These are phyloP conservation scores for Macadamia tetraphylla DNA, from an alignment of 164 flowering plant species.

Conservation along the genomic window DNA sequence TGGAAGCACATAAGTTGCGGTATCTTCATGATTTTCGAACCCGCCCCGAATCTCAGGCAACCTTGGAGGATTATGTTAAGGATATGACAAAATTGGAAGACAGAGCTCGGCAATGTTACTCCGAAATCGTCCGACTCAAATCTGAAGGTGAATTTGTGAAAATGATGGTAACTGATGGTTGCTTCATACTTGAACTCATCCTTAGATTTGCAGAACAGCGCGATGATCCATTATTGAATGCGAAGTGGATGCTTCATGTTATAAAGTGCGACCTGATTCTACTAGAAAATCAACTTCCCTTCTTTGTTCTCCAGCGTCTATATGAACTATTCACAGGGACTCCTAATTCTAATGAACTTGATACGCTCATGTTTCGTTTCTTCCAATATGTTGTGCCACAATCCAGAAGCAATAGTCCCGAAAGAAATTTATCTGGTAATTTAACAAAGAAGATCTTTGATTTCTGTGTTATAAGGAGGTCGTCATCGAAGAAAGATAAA, in stretches of 20 bases:
- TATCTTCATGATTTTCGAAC: slow-evolving; percentile 17
- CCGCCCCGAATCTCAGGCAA: slow-evolving; percentile 18
- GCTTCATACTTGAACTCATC: slow-evolving; percentile 46
- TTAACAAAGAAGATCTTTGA: no score
- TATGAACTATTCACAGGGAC: slow-evolving; percentile 6
- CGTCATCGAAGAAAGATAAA: no score
- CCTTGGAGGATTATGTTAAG: slow-evolving; percentile 17
- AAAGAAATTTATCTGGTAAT: no score
- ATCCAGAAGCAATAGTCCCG: no score
- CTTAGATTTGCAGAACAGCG: not conserved
- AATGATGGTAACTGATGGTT: slow-evolving; percentile 58
- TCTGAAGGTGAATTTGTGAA: slow-evolving; percentile 38
- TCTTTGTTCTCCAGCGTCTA: slow-evolving; percentile 21
- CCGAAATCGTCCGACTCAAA: slow-evolving; percentile 27
- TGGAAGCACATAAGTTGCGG: slow-evolving; percentile 47
- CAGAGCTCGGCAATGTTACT: slow-evolving; percentile 38
- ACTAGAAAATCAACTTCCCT: slow-evolving; percentile 57
- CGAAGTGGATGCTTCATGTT: slow-evolving; percentile 36
- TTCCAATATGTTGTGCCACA: no score
- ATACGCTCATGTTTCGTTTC: not conserved
- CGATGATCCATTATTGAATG: slow-evolving; percentile 44
- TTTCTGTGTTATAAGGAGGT: no score
- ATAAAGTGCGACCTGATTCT: slow-evolving; percentile 46
- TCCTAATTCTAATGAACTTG: no score
- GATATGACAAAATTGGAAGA: slow-evolving; percentile 30